Evolutionary conservation across 768 basidiomycete genomes (phyloP).

Genomic region (Pleurotus sapidus): DNA sequence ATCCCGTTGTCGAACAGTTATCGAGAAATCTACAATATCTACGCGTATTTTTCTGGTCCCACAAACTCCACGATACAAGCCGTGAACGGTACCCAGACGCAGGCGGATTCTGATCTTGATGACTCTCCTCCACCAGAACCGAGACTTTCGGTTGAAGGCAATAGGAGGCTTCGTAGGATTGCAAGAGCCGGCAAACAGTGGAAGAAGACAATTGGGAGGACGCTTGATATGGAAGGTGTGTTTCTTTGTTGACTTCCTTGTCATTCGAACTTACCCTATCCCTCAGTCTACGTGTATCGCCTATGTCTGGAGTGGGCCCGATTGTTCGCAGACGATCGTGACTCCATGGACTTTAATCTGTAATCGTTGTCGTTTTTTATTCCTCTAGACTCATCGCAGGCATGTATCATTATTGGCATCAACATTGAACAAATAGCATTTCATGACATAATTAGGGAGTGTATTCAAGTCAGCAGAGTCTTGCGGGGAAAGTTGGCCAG

Average conservation of each 20-base stretch:
- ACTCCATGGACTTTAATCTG: conserved; percentile 49
- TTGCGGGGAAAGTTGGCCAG: conserved; percentile 2
- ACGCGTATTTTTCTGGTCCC: conserved; percentile 90
- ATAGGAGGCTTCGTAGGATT: conserved; percentile 72
- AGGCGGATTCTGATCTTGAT: too few relatives aligned
- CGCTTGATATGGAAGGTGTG: conserved; percentile 91
- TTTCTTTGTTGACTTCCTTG: conserved; percentile 10
- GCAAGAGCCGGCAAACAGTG: conserved; percentile 92
- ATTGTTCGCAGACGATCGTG: conserved; percentile 81
- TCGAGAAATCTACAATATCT: conserved; percentile 90
- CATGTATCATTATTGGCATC: conserved; percentile 9
- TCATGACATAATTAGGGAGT: too few relatives aligned
- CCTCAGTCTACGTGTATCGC: conserved; percentile 79
- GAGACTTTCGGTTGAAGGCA: conserved; percentile 53
- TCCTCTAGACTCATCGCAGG: conserved; percentile 1
- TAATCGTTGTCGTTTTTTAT: conserved; percentile 8
- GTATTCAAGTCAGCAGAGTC: too few relatives aligned
- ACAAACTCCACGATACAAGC: conserved; percentile 53
- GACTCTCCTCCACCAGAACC: conserved; percentile 20
- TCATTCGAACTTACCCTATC: background rate
- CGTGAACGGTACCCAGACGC: conserved; percentile 43
- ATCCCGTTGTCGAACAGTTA: conserved; percentile 89
- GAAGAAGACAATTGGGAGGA: conserved; percentile 81
- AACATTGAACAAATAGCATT: background rate
- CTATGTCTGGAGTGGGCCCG: conserved; percentile 88